These are phyloP conservation scores for Phytopythium cucurbitacearum DNA, from an alignment of 352 stramenopile genomes.

Conservation along the genomic window DNA sequence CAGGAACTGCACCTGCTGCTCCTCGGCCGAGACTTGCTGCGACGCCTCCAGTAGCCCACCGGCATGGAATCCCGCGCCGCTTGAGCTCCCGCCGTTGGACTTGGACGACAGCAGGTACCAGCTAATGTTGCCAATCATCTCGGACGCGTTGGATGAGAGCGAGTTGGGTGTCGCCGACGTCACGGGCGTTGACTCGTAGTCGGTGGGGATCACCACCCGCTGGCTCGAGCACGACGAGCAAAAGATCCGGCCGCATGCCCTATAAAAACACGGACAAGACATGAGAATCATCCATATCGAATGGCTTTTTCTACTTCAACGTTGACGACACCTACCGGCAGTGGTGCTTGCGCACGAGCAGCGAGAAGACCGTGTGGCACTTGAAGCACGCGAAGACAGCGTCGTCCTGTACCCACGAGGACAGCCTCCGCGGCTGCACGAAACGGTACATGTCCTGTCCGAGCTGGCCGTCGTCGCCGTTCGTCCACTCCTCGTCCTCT, in stretches of 20 bases:
- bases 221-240: constrained; percentile 77
- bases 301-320: no score
- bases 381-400: constrained; percentile 85
- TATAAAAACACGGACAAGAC: constrained; percentile 6
- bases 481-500: constrained; percentile 67
- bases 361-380: constrained; percentile 75
- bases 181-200: constrained; percentile 76
- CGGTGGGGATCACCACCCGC: constrained; percentile 72
- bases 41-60: constrained; percentile 8
- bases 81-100: constrained; percentile 5
- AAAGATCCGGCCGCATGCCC: constrained; percentile 78
- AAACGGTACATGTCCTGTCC: constrained; percentile 80
- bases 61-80: constrained; percentile 5
- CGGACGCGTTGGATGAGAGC: constrained; percentile 65
- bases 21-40: constrained; percentile 29
- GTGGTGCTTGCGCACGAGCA: constrained; percentile 81
- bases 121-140: constrained; percentile 77
- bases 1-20: constrained; percentile 61
- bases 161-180: constrained; percentile 50
- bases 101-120: constrained; percentile 77
- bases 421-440: constrained; percentile 71
- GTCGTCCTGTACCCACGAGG: constrained; percentile 84
- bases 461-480: constrained; percentile 35
- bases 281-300: neutral
- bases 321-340: constrained; percentile 32